phyloP scores from a whole-genome alignment of 495 filamentous ascomycete genomes.

The Penicillium lividum region DNA sequence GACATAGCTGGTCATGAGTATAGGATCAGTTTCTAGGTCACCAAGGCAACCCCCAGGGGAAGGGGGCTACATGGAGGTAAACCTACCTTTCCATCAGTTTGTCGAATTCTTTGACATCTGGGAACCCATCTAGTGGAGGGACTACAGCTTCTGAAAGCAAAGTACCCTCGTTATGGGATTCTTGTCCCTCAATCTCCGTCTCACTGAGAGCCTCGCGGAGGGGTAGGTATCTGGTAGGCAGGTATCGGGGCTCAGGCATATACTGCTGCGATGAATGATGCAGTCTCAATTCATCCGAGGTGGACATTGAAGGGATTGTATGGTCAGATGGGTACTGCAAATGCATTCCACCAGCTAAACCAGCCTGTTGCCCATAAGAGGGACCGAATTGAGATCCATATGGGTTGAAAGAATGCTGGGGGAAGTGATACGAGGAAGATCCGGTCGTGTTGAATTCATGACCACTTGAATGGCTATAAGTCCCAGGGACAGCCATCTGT shows the following conservation, averaged over 20 bases:
- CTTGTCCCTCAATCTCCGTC: constrained; percentile 47
- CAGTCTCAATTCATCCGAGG: constrained; percentile 32
- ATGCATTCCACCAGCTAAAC: constrained; percentile 31
- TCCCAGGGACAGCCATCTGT: constrained; percentile 34
- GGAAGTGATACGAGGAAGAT: constrained; percentile 37
- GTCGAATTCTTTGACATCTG: constrained; percentile 54
- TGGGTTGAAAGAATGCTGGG: constrained; percentile 38
- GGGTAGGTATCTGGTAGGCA: constrained; percentile 38
- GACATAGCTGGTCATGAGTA: constrained; percentile 39
- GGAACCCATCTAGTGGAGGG: constrained; percentile 52
- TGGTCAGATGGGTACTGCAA: constrained; percentile 38
- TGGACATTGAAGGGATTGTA: constrained; percentile 36
- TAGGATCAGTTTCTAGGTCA: constrained; percentile 1
- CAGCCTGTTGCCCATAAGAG: constrained; percentile 37
- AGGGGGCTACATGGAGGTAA: background rate
- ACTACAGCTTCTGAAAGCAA: constrained; percentile 48
- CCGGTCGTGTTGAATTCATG: constrained; percentile 37
- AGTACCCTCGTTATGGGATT: constrained; percentile 42
- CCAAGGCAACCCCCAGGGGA: background rate
- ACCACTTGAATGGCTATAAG: constrained; percentile 35
- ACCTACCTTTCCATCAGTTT: constrained; percentile 54
- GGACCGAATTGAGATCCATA: constrained; percentile 38
- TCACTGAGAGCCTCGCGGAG: constrained; percentile 37
- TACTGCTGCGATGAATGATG: constrained; percentile 38
- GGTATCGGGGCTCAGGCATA: constrained; percentile 38